Evolutionary conservation across 2,329 filamentous ascomycete genomes (phyloP).

Genomic region (Gaeumannomyces sp.): DNA sequence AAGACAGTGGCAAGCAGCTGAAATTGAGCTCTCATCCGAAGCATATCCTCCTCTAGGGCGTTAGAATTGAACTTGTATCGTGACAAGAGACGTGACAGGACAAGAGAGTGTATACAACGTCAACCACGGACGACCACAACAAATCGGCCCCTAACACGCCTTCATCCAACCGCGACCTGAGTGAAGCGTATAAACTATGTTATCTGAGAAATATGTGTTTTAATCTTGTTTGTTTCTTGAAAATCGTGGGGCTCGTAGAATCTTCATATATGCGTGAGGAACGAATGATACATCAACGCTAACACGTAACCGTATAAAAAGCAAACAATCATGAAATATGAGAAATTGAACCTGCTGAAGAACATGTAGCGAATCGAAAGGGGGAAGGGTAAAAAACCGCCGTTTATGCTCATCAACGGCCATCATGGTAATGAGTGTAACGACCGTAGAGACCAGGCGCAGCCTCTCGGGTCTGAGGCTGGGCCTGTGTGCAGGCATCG

Average conservation of each 20-base stretch:
- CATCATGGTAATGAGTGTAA: background rate
- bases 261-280: background rate
- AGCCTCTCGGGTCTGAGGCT: slow-evolving; percentile 6
- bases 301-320: slow-evolving; percentile 3
- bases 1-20: no score
- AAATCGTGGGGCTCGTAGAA: background rate
- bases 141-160: no score
- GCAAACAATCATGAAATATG: background rate
- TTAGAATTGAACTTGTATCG: no score
- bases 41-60: no score
- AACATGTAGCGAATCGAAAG: slow-evolving; percentile 9
- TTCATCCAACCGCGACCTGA: no score
- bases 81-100: background rate
- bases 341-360: background rate
- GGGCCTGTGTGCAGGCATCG: slow-evolving; percentile 21
- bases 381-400: background rate
- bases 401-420: background rate
- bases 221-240: background rate
- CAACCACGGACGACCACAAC: no score
- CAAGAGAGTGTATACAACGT: background rate
- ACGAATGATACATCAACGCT: background rate
- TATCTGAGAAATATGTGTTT: background rate
- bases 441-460: background rate
- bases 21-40: no score
- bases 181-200: background rate